Base-by-base conservation (phyloP, 805 yeast genomes). In the Suhomyces prunicola region DNA sequence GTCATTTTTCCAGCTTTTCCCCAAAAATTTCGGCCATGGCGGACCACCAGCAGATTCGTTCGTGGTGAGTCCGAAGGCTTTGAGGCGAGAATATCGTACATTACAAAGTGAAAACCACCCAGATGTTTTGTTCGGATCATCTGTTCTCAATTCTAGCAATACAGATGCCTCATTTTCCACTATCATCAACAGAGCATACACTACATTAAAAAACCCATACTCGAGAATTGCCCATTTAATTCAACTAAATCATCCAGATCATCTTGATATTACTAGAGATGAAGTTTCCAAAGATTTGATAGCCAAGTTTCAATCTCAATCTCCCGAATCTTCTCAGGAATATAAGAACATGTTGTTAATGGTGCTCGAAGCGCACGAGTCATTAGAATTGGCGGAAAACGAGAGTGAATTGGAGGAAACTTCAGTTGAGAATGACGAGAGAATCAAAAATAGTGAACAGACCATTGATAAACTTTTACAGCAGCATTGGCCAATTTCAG, bases 281-380 rank as follows among this genome's bases (percentile, higher is more conserved):
- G 84, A 82, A 6, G 67, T 65, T 1, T 65, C 78, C 57, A 74
- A 67, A 68, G 66, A 61, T 46, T 69, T 70, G 55, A 83, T 74
- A 59, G 75, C 71, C 47, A 71, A 69, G 47, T 82, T 69, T 35
- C 78, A 74, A 57, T 40, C 56, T 3, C 51, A 59, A 5, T 67
- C 72, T 1, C 64, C 65, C n/a, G 71, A 67, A 36, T 60, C 59
- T n/a, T 57, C 73, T 9, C 51, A 71, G 44, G 70, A 67, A 35
- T 75, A 83, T 54, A 83, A 85, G 53, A 79, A 73, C 13, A 71
- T 89, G 63, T 71, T 93, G 41, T 81, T 90, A 86, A 82, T 83
- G 44, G 87, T 93, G 22, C 74, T 93, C 70, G 96, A 90, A 58
- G 83, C 90, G 4, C 94, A 92, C 65, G 99, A 93, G 68, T 80